phyloP scores from a whole-genome alignment of 345 rosid genomes.

The Eucalyptus pauciflora region DNA sequence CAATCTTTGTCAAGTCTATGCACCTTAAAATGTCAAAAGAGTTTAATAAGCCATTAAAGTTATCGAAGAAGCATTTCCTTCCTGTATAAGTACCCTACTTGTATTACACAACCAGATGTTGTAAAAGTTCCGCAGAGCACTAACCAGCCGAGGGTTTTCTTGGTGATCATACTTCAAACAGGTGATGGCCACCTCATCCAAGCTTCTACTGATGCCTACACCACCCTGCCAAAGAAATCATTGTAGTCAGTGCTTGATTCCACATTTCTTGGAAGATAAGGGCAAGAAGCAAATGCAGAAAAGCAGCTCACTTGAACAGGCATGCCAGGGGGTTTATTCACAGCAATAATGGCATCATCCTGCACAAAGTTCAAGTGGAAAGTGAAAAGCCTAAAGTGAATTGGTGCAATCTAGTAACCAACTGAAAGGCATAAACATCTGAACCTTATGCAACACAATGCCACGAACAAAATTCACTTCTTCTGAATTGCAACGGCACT shows the following conservation, averaged over 20 bases:
- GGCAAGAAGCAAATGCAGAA: background rate
- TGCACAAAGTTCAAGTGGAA: conserved; percentile 12
- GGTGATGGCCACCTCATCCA: conserved; percentile 68
- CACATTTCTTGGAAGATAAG: background rate
- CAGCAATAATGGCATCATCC: conserved; percentile 70
- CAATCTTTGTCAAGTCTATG: conserved; percentile 94
- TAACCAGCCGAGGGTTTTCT: conserved; percentile 83
- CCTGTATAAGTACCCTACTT: background rate
- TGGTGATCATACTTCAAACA: conserved; percentile 50
- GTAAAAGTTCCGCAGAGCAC: conserved; percentile 1
- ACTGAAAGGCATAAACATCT: background rate
- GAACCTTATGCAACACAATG: conserved; percentile 73
- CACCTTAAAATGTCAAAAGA: conserved; percentile 32
- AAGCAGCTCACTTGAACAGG: conserved; percentile 67
- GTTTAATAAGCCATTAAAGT: background rate
- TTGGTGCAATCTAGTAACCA: background rate
- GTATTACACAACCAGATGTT: background rate
- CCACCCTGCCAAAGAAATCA: conserved; percentile 54
- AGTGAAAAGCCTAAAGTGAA: background rate
- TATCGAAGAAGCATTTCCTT: background rate
- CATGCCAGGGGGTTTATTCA: conserved; percentile 89
- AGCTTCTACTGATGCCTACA: conserved; percentile 63
- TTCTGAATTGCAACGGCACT: conserved; percentile 31
- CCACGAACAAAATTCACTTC: conserved; percentile 54
- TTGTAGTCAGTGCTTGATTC: background rate